Evolutionary conservation across 2,329 filamentous ascomycete genomes (phyloP).

Genomic region (Pseudocercospora cruenta): DNA sequence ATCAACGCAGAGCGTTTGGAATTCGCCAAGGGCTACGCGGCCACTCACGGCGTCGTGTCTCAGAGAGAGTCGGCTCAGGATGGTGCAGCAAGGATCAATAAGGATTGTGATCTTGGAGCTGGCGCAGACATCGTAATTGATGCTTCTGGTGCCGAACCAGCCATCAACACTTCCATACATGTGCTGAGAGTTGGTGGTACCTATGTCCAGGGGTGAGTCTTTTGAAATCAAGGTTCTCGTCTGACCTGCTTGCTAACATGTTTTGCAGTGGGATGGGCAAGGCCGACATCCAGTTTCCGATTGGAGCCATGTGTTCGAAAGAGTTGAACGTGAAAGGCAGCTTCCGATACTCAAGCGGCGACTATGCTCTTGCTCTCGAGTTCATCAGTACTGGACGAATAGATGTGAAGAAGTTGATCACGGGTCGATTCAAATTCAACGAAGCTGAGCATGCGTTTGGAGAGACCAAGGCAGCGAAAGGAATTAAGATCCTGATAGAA

Average conservation of each 20-base stretch:
- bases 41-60: slow-evolving; percentile 71
- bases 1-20: slow-evolving; percentile 78
- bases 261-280: slow-evolving; percentile 73
- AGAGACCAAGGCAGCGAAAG: slow-evolving; percentile 81
- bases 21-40: slow-evolving; percentile 74
- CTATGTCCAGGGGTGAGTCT: slow-evolving; percentile 66
- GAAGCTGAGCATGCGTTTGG: slow-evolving; percentile 85
- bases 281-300: slow-evolving; percentile 84
- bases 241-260: not conserved
- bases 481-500: slow-evolving; percentile 65
- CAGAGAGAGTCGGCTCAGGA: slow-evolving; percentile 59
- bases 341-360: slow-evolving; percentile 86
- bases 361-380: slow-evolving; percentile 82
- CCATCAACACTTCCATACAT: slow-evolving; percentile 55
- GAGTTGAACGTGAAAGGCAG: slow-evolving; percentile 85
- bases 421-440: slow-evolving; percentile 74
- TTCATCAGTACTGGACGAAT: slow-evolving; percentile 74
- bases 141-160: slow-evolving; percentile 52
- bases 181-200: slow-evolving; percentile 53
- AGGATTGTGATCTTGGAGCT: slow-evolving; percentile 52
- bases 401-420: slow-evolving; percentile 76
- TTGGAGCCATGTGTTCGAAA: slow-evolving; percentile 86
- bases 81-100: slow-evolving; percentile 25
- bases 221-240: not conserved
- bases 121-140: slow-evolving; percentile 55